Percentiles rank a stretch among this genome's conserved stretches.
Evolutionary conservation across 164 flowering plant species (phyloP).

Genomic region (Macadamia tetraphylla): DNA sequence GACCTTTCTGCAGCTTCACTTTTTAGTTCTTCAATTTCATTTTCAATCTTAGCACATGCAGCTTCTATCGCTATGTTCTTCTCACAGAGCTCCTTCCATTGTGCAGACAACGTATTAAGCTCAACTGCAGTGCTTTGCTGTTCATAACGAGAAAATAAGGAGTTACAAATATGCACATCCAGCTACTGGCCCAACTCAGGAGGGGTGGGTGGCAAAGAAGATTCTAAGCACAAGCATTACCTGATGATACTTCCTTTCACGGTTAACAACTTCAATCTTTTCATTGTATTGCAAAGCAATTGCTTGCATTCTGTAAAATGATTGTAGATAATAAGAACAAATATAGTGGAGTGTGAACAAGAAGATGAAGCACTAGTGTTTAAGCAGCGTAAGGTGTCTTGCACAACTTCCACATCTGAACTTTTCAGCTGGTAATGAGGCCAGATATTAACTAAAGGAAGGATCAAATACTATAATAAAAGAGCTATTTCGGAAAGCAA

Average conservation of each 20-base stretch:
- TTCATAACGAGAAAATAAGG: conserved; percentile 12
- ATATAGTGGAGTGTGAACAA: not conserved
- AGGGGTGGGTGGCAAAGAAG: not conserved
- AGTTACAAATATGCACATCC: conserved; percentile 2
- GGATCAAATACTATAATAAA: not conserved
- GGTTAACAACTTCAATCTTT: conserved; percentile 77
- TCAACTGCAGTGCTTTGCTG: conserved; percentile 93
- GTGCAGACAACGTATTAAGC: conserved; percentile 72
- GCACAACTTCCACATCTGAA: not conserved
- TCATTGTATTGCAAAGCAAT: conserved; percentile 57
- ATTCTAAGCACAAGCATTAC: conserved; percentile 23
- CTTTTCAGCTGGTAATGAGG: not conserved
- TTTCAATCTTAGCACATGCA: conserved; percentile 66
- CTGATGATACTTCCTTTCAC: conserved; percentile 95
- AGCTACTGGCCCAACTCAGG: not conserved
- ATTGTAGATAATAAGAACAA: not conserved
- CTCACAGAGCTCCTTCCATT: conserved; percentile 85
- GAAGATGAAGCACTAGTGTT: not conserved
- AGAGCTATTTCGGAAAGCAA: not conserved
- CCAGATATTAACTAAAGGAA: not conserved
- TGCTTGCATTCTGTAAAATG: conserved; percentile 61
- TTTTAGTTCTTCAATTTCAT: conserved; percentile 42
- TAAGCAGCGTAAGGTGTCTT: not conserved
- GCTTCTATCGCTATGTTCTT: conserved; percentile 81
- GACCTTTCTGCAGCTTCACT: conserved; percentile 76